A percentile compares a stretch with the other conserved stretches of the same genome.
phyloP scores from a whole-genome alignment of 257 asterid genomes.

The Nicotiana attenuata region DNA sequence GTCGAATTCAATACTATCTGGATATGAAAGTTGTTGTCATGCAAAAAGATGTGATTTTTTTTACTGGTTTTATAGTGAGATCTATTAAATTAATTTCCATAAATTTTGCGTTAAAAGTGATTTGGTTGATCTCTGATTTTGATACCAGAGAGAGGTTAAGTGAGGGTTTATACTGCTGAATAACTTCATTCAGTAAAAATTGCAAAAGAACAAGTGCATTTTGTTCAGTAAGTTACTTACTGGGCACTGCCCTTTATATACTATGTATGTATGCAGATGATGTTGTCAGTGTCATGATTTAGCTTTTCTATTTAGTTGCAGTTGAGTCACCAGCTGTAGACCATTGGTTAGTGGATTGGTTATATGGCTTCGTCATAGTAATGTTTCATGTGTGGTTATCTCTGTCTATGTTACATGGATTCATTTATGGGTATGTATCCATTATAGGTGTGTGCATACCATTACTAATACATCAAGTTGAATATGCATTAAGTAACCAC shows the following conservation, averaged over 20 bases:
- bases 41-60: neutral
- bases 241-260: neutral
- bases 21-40: neutral
- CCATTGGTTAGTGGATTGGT: neutral
- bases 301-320: neutral
- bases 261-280: neutral
- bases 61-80: neutral
- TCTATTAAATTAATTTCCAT: neutral
- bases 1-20: neutral
- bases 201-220: neutral
- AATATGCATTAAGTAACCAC: neutral
- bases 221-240: neutral
- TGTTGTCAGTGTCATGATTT: neutral
- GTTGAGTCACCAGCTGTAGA: neutral
- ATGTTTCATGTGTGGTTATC: neutral
- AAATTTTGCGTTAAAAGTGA: neutral
- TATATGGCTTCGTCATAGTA: neutral
- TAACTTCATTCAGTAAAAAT: neutral
- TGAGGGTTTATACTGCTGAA: neutral
- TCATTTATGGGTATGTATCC: neutral
- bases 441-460: neutral
- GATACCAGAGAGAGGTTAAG: neutral
- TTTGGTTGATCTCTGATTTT: neutral
- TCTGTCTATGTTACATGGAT: neutral
- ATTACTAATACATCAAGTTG: neutral